These are phyloP conservation scores for Parastagonospora nodorum DNA, from an alignment of 2,329 filamentous ascomycete genomes.

Conservation along the genomic window DNA sequence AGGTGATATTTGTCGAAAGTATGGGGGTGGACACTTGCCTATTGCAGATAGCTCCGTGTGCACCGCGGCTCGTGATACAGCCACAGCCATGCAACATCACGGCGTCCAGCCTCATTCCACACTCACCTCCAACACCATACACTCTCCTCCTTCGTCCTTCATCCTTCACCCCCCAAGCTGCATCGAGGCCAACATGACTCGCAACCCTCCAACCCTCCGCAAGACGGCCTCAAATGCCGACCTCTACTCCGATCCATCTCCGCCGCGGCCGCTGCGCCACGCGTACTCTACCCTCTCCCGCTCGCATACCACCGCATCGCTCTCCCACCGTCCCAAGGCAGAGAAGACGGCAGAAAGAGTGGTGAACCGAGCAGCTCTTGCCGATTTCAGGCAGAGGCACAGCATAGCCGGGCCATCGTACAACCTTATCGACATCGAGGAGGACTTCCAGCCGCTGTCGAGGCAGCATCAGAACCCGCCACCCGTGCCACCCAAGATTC, in stretches of 20 bases:
- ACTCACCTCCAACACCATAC: no score
- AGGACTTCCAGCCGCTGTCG: slow-evolving; percentile 25
- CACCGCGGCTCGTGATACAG: no score
- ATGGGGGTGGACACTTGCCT: no score
- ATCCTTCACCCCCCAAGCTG: background rate
- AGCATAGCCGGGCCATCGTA: slow-evolving; percentile 37
- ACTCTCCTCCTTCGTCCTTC: no score
- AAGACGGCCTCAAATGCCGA: slow-evolving; percentile 44
- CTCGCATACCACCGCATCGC: slow-evolving; percentile 36
- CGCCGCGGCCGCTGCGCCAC: slow-evolving; percentile 32
- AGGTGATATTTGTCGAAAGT: no score
- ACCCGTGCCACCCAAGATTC: slow-evolving; percentile 46
- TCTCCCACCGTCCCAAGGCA: slow-evolving; percentile 25
- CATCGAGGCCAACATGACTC: slow-evolving; percentile 32
- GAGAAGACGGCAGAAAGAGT: slow-evolving; percentile 19
- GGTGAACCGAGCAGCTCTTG: slow-evolving; percentile 11
- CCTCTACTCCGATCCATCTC: slow-evolving; percentile 44
- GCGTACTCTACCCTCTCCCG: slow-evolving; percentile 34
- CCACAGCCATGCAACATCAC: no score
- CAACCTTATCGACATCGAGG: slow-evolving; percentile 40
- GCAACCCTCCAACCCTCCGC: slow-evolving; percentile 43
- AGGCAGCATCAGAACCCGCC: slow-evolving; percentile 40
- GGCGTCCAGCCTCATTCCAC: no score
- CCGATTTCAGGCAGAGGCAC: slow-evolving; percentile 26
- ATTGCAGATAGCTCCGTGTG: no score